Base-by-base conservation (phyloP, 2,329 filamentous ascomycete genomes). In the Apiospora malaysiana region DNA sequence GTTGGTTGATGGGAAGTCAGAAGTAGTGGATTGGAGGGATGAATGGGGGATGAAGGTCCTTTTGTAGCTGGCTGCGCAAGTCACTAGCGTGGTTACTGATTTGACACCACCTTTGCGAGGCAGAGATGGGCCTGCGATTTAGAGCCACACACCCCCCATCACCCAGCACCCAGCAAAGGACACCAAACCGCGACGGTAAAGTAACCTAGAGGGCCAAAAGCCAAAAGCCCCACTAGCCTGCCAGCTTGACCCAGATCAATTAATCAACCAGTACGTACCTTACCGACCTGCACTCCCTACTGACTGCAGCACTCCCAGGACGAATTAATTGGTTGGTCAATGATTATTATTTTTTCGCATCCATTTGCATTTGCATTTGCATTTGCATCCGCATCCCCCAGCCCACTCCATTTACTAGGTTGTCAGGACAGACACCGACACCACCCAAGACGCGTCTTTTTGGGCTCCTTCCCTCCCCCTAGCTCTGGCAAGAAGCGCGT, bases 61-160 rank as follows among this genome's bases (percentile, higher is more conserved):
- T 89, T 89, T 89, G 88, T 90, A 90, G 85, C 84, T 88, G 85
- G 82, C 85, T 84, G 86, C 84, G 85, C n/a, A 81, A 75, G 80
- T 80, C 80, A 79, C 80, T 82, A 83, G 82, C 82, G 82, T 81
- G 32, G 81, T 86, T 89, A 88, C 88, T 90, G 88, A 90, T 90
- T 88, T 80, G 75, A 75, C 73, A 71, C 68, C 70, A 69, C 56
- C 32, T 32, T 68, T 47, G 43, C 18, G 56, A 63, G 56, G 56
- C 27, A 63, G 56, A 59, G 40, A 49, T 16, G 10, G 63, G 63
- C 32, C 25, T 63, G 56, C 8, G 21, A 40, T 63, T 63, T 23
- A 63, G 56, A 63, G 56, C 56, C 56, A 63, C 56, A 59, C 51
- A 37, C 51, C 51, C 51, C 47, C 47, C 51, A 59, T 23, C 47